Base-by-base conservation (phyloP, 1,284 basidiomycete genomes). In the Agroathelia rolfsii region DNA sequence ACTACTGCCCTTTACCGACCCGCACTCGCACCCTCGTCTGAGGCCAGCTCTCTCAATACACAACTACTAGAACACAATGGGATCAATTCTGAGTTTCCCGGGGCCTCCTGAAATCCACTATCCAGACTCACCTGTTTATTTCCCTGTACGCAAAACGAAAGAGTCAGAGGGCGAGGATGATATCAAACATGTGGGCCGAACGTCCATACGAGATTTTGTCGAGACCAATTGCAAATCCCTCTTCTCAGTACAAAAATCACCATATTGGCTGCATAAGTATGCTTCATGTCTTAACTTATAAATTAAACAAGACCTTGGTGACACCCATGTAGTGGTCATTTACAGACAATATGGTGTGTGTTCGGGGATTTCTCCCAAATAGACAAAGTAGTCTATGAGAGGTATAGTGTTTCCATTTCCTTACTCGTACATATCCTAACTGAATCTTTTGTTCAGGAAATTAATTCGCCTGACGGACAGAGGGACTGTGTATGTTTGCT, bases 251-350 rank as follows among this genome's bases (percentile, higher is more conserved):
- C 84, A 75, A 43, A 54, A 51, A 15, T 75, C 81, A 4, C 51
- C 69, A 3, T 81, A 77, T 80, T 84, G 77, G 78, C 58, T 86
- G 26, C 63, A 59, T 44, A 79, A 66, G 80, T 81, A 38, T 42
- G 66, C 52, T 14, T 37, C 28, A 18, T 14, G 32, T n/a, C 22
- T 21, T 24, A 12, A 27, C 13, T 36, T n/a, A 32, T 32, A 21
- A 12, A 18, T n/a, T n/a, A n/a, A n/a, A n/a, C n/a, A n/a, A n/a
- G n/a, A n/a, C n/a, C n/a, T n/a, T n/a, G n/a, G n/a, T n/a, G 13
- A 44, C 31, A 5, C 19, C 28, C 30, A 35, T 24, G 11, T 38
- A 82, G 78, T 47, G 82, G 80, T 11, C 79, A 84, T 50, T 44
- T 81, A 22, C 80, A 85, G 46, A 85, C 80, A 4, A 49, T 72